Base-by-base conservation (phyloP, 2,329 filamentous ascomycete species). In the Phaeosphaeria sp. region DNA sequence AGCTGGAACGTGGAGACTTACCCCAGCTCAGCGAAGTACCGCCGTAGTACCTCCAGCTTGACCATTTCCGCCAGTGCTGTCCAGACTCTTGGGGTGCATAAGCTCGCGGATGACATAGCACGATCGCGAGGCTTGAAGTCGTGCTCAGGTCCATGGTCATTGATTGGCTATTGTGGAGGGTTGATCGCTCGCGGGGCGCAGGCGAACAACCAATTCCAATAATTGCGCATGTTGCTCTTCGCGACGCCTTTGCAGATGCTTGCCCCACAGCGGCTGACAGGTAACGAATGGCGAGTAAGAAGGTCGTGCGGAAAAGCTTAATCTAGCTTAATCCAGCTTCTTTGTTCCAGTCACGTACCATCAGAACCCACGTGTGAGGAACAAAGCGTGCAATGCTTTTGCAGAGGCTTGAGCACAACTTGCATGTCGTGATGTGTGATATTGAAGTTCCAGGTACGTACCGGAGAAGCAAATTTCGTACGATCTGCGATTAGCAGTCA, bases 71-170 rank as follows among this genome's bases (percentile, higher is more conserved):
- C 9, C 40, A 43, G 49, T 15, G 6, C 24, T 18, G 44, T 49
- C 55, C 39, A 36, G 25, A 36, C 45, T 25, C 4, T 49, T 33
- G 36, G 27, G n/a, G 18, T 24, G 13, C 39, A 47, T 30, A 48
- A 33, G 27, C 6, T 8, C 13, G 15, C 43, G 51, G 51, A 9
- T 33, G 49, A 21, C 18, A 52, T 53, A 44, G 22, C 22, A 52
- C 49, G 49, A 56, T 52, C 24, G 45, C n/a, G 53, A 56, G 48
- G 53, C 53, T 51, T 42, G 47, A 56, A 51, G 53, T 56, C 48
- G 48, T 56, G 53, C 53, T 56, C 21, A 21, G 13, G 15, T 20
- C 17, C 17, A 8, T 18, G 39, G 20, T 15, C n/a, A 25, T 25
- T 33, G 48, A 51, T 56, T 55, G 53, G 53, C 22, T 5, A 9